A percentile compares a stretch with the other conserved stretches of the same genome.
phyloP scores from a whole-genome alignment of 805 yeast genomes.

The Jamesozyma gamospora region DNA sequence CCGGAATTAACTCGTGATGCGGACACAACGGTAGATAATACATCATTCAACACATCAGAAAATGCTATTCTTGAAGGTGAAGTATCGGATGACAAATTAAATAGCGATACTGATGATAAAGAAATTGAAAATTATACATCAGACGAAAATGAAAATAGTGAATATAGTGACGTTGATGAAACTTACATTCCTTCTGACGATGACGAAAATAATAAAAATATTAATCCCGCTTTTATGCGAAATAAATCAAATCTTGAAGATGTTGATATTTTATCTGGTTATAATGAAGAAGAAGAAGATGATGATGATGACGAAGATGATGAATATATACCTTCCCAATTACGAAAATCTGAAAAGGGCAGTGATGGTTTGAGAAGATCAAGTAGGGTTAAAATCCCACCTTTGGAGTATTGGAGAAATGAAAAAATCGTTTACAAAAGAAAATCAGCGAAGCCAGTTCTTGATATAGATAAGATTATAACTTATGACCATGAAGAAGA shows the following conservation, averaged over 20 bases:
- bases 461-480: slow-evolving; percentile 49
- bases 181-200: slow-evolving; percentile 8
- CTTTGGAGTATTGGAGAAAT: slow-evolving; percentile 77
- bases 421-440: slow-evolving; percentile 58
- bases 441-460: slow-evolving; percentile 34
- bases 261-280: not conserved
- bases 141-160: not conserved
- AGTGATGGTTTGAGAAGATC: slow-evolving; percentile 46
- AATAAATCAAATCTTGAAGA: not conserved
- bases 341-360: not conserved
- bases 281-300: not conserved
- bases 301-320: slow-evolving; percentile 11
- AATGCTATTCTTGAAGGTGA: slow-evolving; percentile 26
- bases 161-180: slow-evolving; percentile 1
- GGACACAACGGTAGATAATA: slow-evolving; percentile 17
- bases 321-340: slow-evolving; percentile 1
- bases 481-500: slow-evolving; percentile 29
- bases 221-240: not conserved
- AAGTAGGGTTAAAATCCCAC: slow-evolving; percentile 52
- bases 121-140: slow-evolving; percentile 28
- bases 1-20: slow-evolving; percentile 77
- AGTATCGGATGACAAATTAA: slow-evolving; percentile 15
- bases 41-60: slow-evolving; percentile 27
- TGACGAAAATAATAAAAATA: slow-evolving; percentile 4
- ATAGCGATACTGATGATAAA: slow-evolving; percentile 16